Evolutionary conservation across 768 basidiomycete species (phyloP), one percentile per base, ranked within the genome.

Genomic region (Pisolithus albus): DNA sequence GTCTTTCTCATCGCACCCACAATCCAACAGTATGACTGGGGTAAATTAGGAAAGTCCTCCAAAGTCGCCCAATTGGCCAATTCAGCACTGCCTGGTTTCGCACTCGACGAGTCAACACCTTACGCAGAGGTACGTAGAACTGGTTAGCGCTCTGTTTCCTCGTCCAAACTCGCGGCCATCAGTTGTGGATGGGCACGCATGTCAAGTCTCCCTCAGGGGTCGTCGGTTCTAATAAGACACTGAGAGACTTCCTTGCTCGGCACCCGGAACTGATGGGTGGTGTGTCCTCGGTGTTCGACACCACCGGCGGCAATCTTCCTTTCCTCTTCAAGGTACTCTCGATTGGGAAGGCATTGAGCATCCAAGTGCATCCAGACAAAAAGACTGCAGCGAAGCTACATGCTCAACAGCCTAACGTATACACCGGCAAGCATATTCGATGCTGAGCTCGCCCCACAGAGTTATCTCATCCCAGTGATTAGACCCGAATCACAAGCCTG

Each of bases 181-280:
- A 97, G 93, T 74, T 99, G 41, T 99, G 96, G 96, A 98, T 98
- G 95, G 96, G 96, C 9, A 98, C 96, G 0, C 96, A 98, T 60
- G 78, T 88, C 2, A 88, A 74, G 34, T 76, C 84, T 7, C 86
- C 86, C 0, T 84, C 86, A 6, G 69, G 67, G 7, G 63, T 81
- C 18, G 53, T 73, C 10, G 76, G 79, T 15, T 78, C 81, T 9
- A 69, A 70, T 30, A 67, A 68, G 56, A 61, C 68, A 19, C 82
- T 82, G 54, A 80, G 76, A 3, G 72, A 81, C 18, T 69, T 88
- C 62, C 76, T 99, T 54, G 72, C 78, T 18, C 69, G 74, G 4
- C 74, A 89, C 64, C 83, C 86, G 24, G 71, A 77, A 45, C 78
- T 93, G 51, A 80, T 97, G 40, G 88, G 89, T 16, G 59, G 70